These are phyloP conservation scores for Claviceps paspali DNA, from an alignment of 2,329 filamentous ascomycete species.

Conservation along the genomic window DNA sequence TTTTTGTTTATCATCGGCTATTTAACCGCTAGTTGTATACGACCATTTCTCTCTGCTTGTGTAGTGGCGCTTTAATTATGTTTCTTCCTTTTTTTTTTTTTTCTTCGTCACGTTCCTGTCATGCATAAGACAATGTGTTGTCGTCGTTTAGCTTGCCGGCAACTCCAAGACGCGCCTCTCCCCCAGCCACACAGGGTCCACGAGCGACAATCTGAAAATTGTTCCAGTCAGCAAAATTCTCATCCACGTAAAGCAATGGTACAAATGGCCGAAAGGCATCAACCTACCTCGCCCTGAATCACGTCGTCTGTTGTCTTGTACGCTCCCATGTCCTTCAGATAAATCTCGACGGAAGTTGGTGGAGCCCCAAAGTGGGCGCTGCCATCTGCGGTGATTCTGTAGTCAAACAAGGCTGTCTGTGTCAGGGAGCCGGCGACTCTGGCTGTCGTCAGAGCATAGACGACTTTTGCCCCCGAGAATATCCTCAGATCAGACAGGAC, in stretches of 20 bases:
- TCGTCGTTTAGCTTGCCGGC: conserved; percentile 53
- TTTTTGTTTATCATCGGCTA: too few species aligned
- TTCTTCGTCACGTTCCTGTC: neutral
- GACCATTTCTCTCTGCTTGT: too few species aligned
- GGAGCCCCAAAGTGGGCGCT: conserved; percentile 65
- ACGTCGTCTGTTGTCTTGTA: conserved; percentile 49
- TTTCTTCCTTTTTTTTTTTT: neutral
- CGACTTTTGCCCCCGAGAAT: conserved; percentile 62
- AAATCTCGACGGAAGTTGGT: conserved; percentile 63
- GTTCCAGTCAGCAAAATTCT: neutral
- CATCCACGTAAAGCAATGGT: neutral
- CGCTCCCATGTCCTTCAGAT: conserved; percentile 46
- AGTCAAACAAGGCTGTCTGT: conserved; percentile 81
- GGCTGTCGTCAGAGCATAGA: conserved; percentile 72
- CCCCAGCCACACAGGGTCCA: conserved; percentile 59
- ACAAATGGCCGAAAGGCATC: too few species aligned
- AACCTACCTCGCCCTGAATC: conserved; percentile 49
- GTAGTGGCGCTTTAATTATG: too few species aligned
- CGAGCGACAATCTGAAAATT: conserved; percentile 47
- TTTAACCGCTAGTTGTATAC: too few species aligned
- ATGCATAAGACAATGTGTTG: conserved; percentile 51
- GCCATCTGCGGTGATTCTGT: conserved; percentile 39
- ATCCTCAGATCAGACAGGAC: conserved; percentile 69
- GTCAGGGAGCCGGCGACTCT: conserved; percentile 79
- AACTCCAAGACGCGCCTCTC: conserved; percentile 47